phyloP scores from a whole-genome alignment of 495 filamentous ascomycete species.

The Hypoxylon subgilvum region DNA sequence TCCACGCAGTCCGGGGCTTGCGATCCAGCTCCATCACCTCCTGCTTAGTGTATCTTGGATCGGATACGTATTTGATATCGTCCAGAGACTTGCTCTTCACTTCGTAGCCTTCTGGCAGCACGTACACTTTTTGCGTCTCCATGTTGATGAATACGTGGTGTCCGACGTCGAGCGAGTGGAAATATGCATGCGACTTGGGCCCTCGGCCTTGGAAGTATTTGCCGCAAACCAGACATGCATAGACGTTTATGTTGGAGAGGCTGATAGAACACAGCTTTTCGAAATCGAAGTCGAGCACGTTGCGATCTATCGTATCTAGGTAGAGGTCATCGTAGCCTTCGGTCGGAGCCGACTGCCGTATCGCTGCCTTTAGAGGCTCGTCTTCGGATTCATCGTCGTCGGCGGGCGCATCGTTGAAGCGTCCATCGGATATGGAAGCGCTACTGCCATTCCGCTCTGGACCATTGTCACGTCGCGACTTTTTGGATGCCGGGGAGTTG shows the following conservation, averaged over 20 bases:
- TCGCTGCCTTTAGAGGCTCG: slow-evolving; percentile 51
- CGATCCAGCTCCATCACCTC: slow-evolving; percentile 83
- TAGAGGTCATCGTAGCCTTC: slow-evolving; percentile 96
- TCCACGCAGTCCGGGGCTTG: slow-evolving; percentile 74
- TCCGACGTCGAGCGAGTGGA: slow-evolving; percentile 90
- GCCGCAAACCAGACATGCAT: slow-evolving; percentile 95
- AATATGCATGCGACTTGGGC: slow-evolving; percentile 94
- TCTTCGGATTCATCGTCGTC: slow-evolving; percentile 54
- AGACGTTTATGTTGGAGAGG: slow-evolving; percentile 97
- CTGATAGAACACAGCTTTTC: slow-evolving; percentile 97
- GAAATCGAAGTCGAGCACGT: slow-evolving; percentile 92
- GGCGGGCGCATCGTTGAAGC: slow-evolving; percentile 49
- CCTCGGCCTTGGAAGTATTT: slow-evolving; percentile 97
- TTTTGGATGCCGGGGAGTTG: slow-evolving; percentile 78
- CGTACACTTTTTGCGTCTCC: slow-evolving; percentile 91
- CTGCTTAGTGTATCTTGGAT: slow-evolving; percentile 80
- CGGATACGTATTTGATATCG: slow-evolving; percentile 98
- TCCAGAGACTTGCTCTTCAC: slow-evolving; percentile 94
- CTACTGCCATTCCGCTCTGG: slow-evolving; percentile 43
- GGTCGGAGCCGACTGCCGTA: slow-evolving; percentile 75
- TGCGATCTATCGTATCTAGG: slow-evolving; percentile 93
- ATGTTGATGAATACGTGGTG: slow-evolving; percentile 99
- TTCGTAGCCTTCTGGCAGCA: slow-evolving; percentile 96
- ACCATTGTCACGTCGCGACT: slow-evolving; percentile 68
- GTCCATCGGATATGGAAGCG: slow-evolving; percentile 42